Evolutionary conservation across 176 grass and related monocot genomes (phyloP), one percentile per base, ranked within the genome.

Genomic region (Poa annua): DNA sequence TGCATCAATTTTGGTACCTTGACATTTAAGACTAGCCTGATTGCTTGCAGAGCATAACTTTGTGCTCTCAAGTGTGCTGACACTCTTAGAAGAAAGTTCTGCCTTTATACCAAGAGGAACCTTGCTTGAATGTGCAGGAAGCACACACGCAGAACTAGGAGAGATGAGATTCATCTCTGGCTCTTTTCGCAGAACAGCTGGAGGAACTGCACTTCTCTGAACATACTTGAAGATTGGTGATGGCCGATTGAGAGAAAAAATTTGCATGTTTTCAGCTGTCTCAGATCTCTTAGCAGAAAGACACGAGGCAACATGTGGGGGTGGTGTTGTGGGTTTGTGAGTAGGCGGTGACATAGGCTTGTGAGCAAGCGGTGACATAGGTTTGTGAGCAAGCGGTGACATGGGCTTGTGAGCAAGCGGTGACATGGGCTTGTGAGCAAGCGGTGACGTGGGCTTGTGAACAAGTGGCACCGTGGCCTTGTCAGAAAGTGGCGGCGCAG

Each of bases 71-170:
- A n/a, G 22, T 78, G 53, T 10, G 47, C 45, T 52, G 41, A 62
- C 24, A 85, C 12, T 51, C 51, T 71, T 77, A 48, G 67, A 34
- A 63, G 53, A 80, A 57, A 22, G 19, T 29, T 42, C 67, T 66
- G 41, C 82, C 52, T 77, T 77, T 53, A 32, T 64, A 85, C 34
- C 55, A 64, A 55, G 4, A 77, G 54, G 71, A 77, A 63, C 34
- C 33, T 62, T 73, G 62, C 16, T 81, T 69, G 77, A 75, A 70
- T 26, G 41, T 54, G 52, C 68, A 88, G 50, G 60, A 85, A 35
- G 38, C 15, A 48, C 22, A 84, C 80, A 51, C 71, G 21, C 78
- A 62, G 70, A 61, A 81, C 42, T 53, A 85, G 87, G 22, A 51
- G 70, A 85, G 8, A 42, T 16, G 38, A 51, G 78, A 59, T 61